Evolutionary conservation across 1,284 basidiomycete genomes (phyloP).

Genomic region (Moesziomyces sp.): DNA sequence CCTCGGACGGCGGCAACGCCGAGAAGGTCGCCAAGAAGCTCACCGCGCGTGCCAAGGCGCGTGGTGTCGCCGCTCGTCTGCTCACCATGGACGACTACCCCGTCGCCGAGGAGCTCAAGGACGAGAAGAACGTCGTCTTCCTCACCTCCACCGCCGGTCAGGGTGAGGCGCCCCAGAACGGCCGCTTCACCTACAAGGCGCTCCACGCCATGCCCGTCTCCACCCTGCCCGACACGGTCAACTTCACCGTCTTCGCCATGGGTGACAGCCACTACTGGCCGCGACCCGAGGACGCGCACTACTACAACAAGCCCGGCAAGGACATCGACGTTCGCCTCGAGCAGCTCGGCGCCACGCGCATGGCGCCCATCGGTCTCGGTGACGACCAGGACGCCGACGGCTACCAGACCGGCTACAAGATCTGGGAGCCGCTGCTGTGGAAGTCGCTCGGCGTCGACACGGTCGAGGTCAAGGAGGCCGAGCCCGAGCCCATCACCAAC

Average conservation of each 20-base stretch:
- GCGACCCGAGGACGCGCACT: constrained; percentile 91
- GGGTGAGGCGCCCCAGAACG: constrained; percentile 97
- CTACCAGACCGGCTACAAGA: constrained; percentile 92
- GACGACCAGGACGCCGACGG: constrained; percentile 99
- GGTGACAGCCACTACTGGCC: constrained; percentile 99
- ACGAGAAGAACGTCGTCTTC: constrained; percentile 80
- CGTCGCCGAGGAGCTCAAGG: constrained; percentile 73
- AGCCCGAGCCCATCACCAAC: constrained; percentile 97
- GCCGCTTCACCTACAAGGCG: constrained; percentile 87
- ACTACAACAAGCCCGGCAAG: constrained; percentile 96
- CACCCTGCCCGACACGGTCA: constrained; percentile 46
- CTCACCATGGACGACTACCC: constrained; percentile 78
- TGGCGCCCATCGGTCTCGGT: constrained; percentile 76
- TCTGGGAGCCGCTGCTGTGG: constrained; percentile 93
- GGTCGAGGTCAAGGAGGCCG: constrained; percentile 88
- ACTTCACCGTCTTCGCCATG: constrained; percentile 84
- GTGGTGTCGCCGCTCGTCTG: constrained; percentile 78
- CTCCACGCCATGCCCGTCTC: constrained; percentile 70
- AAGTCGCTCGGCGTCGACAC: constrained; percentile 91
- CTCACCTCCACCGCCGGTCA: constrained; percentile 98
- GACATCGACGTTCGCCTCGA: constrained; percentile 79
- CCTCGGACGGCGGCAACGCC: constrained; percentile 91
- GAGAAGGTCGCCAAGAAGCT: constrained; percentile 96
- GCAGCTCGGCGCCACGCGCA: constrained; percentile 59
- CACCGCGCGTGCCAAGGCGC: constrained; percentile 81